Evolutionary conservation across 2,329 filamentous ascomycete species (phyloP), one percentile per base, ranked within the genome.

Genomic region (Spiromastix sp.): DNA sequence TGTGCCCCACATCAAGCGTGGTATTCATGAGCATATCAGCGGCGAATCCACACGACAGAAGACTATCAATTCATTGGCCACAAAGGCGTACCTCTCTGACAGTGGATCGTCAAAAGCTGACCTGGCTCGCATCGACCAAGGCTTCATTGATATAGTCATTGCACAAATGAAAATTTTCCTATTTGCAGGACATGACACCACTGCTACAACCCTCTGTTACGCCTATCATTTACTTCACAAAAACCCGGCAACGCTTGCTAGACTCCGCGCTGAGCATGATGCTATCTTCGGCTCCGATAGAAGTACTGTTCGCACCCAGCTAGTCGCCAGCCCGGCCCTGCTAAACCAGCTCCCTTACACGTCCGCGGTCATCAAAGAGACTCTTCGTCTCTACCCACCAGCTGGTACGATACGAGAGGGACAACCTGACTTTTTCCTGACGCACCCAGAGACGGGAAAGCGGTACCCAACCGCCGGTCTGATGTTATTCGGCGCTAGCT

Each of bases 331-430:
- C 10, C 62, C 68, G 1, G 48, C 58, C 3, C 56, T 70, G 2
- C 54, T 76, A 20, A 72, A 69, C 47, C 56, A 63, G 16, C 57
- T 76, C 12, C 57, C 63, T 0, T 74, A 71, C 48, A 74, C 71
- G 1, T 55, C 56, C 3, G 71, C 70, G 13, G 63, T 73, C 2
- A 63, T 72, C 39, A 71, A 71, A 39, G 73, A 77, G 50, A 60
- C 64, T 1, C 57, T 76, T 2, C 63, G 72, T 3, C 48, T 76
- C n/a, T 71, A 62, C 43, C 66, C 70, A 0, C 63, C 71, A 13
- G 34, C 40, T 18, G 12, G 12, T 3, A 18, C 16, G 15, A 19
- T 17, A 11, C 24, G 33, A 4, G 11, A 16, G 11, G 25, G 24
- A 5, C 15, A n/a, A 11, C 33, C 25, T 12, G 33, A 25, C n/a